Evolutionary conservation across 371 early-diverging fungal genomes (phyloP).

Genomic region (Mortierella sp.): DNA sequence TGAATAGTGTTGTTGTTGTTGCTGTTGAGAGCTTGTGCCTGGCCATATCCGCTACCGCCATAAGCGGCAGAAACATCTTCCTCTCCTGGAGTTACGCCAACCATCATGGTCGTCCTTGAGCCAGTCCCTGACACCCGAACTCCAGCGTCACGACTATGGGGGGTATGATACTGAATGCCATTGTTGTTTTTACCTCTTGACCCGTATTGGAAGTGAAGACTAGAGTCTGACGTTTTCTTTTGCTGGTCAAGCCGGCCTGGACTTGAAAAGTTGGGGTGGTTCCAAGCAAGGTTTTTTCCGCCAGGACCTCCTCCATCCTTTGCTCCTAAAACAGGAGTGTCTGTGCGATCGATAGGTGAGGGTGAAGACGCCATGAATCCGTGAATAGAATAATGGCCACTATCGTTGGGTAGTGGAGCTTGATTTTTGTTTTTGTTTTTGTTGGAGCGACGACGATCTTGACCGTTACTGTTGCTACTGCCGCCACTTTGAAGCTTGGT

Average conservation of each 20-base stretch:
- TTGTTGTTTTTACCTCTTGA: conserved; percentile 13
- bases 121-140: conserved; percentile 9
- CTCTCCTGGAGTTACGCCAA: background rate
- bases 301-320: conserved; percentile 3
- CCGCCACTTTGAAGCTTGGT: conserved; percentile 15
- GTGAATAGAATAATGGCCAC: conserved; percentile 47
- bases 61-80: background rate
- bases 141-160: background rate
- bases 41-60: conserved; percentile 1
- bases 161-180: background rate
- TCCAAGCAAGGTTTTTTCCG: conserved; percentile 10
- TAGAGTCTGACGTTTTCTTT: conserved; percentile 33
- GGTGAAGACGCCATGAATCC: conserved; percentile 26
- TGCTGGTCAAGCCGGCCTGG: conserved; percentile 44
- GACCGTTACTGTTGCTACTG: conserved; percentile 6
- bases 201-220: conserved; percentile 32
- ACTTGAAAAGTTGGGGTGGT: conserved; percentile 43
- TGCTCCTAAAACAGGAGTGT: conserved; percentile 11
- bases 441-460: conserved; percentile 4
- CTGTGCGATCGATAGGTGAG: conserved; percentile 16
- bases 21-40: conserved; percentile 1
- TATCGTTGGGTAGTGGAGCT: conserved; percentile 30
- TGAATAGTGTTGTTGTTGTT: conserved; percentile 12
- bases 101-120: conserved; percentile 16
- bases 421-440: conserved; percentile 10